Evolutionary conservation across 73 alveolate species (phyloP), one percentile per base, ranked within the genome.

Genomic region (Uronychia binucleata): DNA sequence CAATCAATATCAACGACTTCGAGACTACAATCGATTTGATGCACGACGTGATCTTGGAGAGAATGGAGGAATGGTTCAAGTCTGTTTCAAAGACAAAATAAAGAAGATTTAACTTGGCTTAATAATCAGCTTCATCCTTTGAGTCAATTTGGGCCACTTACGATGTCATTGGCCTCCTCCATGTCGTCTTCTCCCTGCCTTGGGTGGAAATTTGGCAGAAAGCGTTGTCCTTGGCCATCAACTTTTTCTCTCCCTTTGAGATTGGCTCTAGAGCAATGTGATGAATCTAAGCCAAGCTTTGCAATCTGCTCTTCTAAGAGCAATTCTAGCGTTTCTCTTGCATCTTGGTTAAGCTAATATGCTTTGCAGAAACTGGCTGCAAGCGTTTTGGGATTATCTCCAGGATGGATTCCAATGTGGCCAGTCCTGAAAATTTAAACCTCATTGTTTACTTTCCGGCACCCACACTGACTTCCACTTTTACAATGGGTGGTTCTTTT

Each of bases 381-480:
- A 5, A 86, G 86, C 35, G 28, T 8, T 79, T 34, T 76, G 0
- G 89, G 93, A 57, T 86, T 82, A 75, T 86, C 93, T 8, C 46
- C 84, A 31, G 78, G 59, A 28, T 80, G 93, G 30, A 86, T 74
- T 27, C 84, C 93, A 35, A 86, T 86, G 77, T 28, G 30, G 25
- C 93, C 92, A 33, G 67, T 80, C 46, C n/a, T n/a, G n/a, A n/a
- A n/a, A n/a, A n/a, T n/a, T n/a, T n/a, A n/a, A n/a, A n/a, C n/a
- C n/a, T n/a, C n/a, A n/a, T n/a, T n/a, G n/a, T n/a, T n/a, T n/a
- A n/a, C n/a, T 32, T 79, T 75, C 93, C 93, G 14, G 80, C 81
- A 0, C 88, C 93, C 13, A 86, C 75, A 59, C 57, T 86, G n/a
- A 86, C 93, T 30, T 86, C 93, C 1, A 86, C 77, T 29, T 58